phyloP scores from a whole-genome alignment of 371 early-diverging fungal genomes.

The Lichtheimia ornata region DNA sequence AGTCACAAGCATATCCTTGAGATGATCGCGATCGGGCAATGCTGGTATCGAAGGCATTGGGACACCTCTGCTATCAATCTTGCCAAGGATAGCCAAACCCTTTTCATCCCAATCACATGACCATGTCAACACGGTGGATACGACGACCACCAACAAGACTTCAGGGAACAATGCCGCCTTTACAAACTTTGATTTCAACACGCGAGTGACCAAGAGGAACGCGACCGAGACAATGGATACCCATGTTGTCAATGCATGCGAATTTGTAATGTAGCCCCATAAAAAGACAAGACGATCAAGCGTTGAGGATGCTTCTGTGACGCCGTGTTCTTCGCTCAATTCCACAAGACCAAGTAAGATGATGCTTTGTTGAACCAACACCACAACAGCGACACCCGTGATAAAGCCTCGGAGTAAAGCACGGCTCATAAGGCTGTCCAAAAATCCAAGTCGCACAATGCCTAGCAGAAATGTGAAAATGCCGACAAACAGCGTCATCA shows the following conservation, averaged over 20 bases:
- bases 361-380: constrained; percentile 84
- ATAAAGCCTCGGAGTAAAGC: constrained; percentile 92
- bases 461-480: constrained; percentile 89
- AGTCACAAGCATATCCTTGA: constrained; percentile 59
- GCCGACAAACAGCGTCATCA: constrained; percentile 87
- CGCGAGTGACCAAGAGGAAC: constrained; percentile 62
- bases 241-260: constrained; percentile 68
- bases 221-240: constrained; percentile 70
- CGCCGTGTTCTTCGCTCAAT: constrained; percentile 44
- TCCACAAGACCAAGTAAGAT: constrained; percentile 72
- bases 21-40: constrained; percentile 54
- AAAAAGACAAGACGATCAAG: constrained; percentile 72
- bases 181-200: constrained; percentile 55
- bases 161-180: constrained; percentile 81
- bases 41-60: constrained; percentile 63
- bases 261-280: constrained; percentile 44
- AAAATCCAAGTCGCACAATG: constrained; percentile 90
- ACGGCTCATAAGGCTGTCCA: constrained; percentile 92
- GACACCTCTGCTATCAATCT: constrained; percentile 62
- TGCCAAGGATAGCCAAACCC: constrained; percentile 77
- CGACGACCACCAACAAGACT: constrained; percentile 79
- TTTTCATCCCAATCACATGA: constrained; percentile 65
- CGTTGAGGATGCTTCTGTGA: constrained; percentile 71
- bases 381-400: constrained; percentile 87
- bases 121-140: constrained; percentile 65